Base-by-base conservation (phyloP, 257 asterid species). In the Euphrasia confusa region DNA sequence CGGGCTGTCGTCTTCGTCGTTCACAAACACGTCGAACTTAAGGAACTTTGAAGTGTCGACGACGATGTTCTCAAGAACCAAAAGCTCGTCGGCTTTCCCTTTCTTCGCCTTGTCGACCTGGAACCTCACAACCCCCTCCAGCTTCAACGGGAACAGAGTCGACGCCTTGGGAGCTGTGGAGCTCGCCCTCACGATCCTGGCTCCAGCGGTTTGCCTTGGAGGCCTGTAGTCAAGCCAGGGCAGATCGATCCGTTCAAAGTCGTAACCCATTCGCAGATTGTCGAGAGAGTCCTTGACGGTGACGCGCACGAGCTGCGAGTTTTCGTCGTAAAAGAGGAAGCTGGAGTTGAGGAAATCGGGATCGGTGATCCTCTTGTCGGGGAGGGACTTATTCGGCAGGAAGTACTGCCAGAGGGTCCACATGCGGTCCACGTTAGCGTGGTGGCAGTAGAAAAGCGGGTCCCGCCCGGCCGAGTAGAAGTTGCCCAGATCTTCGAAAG, bases 21-120 rank as follows among this genome's bases (percentile, higher is more conserved):
- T 77, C n/a, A 85, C 77, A 10, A 70, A 82, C 5, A 85, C 82
- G 7, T 85, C 94, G 10, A 85, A 82, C 69, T 83, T 85, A 3
- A 73, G 67, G 55, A 76, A 80, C 60, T 68, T 78, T 3, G 76
- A 66, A 5, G 66, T 68, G 24, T 79, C 77, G 0, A 76, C 71
- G 0, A 71, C 66, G 0, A 76, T 79, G 10, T 76, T 56, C 15
- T 71, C 75, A 8, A 81, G 65, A 39, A 76, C 73, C 33, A 82
- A 61, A 4, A 77, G 27, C 48, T 82, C 88, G 27, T 79, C 88
- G 2, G 80, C 80, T 12, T 63, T 61, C n/a, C 79, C 57, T 21
- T 65, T 79, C 67, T 70, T 79, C 0, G 81, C 54, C 62, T 81
- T 74, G 3, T 48, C 12, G 10, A 82, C 80, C 56, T 64, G 27